A percentile compares a stretch with the other conserved stretches of the same genome.
Evolutionary conservation across 2,329 filamentous ascomycete genomes (phyloP).

Genomic region (Claviceps maximensis): DNA sequence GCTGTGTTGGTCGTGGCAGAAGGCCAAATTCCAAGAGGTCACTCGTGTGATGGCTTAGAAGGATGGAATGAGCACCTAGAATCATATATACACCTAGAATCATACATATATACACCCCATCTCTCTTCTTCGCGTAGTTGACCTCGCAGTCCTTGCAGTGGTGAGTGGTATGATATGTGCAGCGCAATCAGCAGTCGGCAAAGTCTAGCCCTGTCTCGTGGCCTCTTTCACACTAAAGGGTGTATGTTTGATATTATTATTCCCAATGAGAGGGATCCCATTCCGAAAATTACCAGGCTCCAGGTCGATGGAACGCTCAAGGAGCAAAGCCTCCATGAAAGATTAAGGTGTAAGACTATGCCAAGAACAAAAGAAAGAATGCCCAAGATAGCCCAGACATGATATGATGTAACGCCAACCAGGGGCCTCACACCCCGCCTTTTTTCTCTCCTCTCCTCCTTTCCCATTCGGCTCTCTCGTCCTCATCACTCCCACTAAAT

Average conservation of each 20-base stretch:
- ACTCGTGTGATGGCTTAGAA: background rate
- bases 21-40: background rate
- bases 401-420: no score
- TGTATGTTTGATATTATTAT: no score
- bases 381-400: no score
- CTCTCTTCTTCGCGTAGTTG: background rate
- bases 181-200: background rate
- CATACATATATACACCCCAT: background rate
- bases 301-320: background rate
- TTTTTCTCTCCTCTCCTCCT: conserved; percentile 32
- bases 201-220: background rate
- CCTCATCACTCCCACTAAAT: conserved; percentile 51
- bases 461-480: conserved; percentile 50
- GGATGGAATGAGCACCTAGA: conserved; percentile 5
- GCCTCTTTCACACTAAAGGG: background rate
- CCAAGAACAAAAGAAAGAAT: background rate
- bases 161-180: background rate
- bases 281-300: no score
- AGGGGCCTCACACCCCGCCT: conserved; percentile 10
- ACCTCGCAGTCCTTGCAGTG: conserved; percentile 3
- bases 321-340: background rate
- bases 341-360: background rate
- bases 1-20: background rate
- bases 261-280: no score
- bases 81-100: conserved; percentile 5